Percentiles rank a stretch among this genome's conserved stretches.
Conservation (phyloP, 2,329 filamentous ascomycete species). For the Fusarium cicatricum region DNA sequence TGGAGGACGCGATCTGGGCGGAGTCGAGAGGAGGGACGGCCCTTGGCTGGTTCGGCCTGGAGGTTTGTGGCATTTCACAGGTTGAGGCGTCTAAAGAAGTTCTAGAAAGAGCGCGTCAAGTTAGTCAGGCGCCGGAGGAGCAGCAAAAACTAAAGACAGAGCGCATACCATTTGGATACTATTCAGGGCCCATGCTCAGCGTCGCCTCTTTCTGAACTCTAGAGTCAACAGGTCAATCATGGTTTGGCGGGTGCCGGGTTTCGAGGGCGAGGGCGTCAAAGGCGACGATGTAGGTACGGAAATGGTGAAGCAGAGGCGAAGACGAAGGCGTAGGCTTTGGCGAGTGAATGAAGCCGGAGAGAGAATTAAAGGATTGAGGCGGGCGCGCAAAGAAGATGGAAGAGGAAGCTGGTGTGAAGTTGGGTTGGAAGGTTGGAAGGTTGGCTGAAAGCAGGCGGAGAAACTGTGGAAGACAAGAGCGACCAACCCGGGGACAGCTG, state of each 20-base stretch:
- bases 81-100: slow-evolving; percentile 15
- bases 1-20: slow-evolving; percentile 49
- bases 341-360: slow-evolving; percentile 1
- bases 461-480: slow-evolving; percentile 20
- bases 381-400: neutral
- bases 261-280: neutral
- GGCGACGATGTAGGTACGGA: slow-evolving; percentile 11
- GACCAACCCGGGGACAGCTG: neutral
- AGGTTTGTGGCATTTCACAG: slow-evolving; percentile 39
- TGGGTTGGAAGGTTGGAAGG: too few relatives aligned
- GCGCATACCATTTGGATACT: slow-evolving; percentile 29
- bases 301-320: neutral
- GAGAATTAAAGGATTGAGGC: neutral
- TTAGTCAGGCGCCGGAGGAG: slow-evolving; percentile 4
- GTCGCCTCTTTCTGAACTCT: slow-evolving; percentile 37
- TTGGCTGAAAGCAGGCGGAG: slow-evolving; percentile 21
- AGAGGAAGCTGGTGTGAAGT: slow-evolving; percentile 4
- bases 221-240: slow-evolving; percentile 33
- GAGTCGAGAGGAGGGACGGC: slow-evolving; percentile 22
- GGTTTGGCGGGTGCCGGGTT: slow-evolving; percentile 21
- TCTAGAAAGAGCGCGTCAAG: slow-evolving; percentile 8
- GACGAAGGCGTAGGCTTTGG: neutral
- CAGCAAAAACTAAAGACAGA: neutral
- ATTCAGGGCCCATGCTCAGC: slow-evolving; percentile 35
- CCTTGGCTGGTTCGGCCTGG: slow-evolving; percentile 27